Evolutionary conservation across 352 stramenopile species (phyloP).

Genomic region (Globisporangium yorkense): DNA sequence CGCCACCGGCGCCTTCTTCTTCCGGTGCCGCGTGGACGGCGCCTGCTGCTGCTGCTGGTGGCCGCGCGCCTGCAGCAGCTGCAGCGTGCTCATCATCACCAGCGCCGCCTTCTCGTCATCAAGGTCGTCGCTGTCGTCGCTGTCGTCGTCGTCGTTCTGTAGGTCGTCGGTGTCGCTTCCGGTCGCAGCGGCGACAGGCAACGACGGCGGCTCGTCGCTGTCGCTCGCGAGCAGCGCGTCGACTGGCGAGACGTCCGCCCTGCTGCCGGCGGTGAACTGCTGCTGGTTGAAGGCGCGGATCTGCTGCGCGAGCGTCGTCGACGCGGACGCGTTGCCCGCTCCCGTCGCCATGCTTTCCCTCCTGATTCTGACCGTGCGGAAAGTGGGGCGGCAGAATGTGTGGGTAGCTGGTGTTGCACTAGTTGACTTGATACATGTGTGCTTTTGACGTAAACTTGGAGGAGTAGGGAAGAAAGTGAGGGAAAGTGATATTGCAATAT

Average conservation of each 20-base stretch:
- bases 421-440: not conserved
- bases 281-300: conserved; percentile 12
- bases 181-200: not conserved
- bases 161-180: not conserved
- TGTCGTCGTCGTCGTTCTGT: not conserved
- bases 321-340: not conserved
- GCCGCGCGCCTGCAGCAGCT: conserved; percentile 10
- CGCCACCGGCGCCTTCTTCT: not conserved
- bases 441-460: not conserved
- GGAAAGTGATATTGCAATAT: too few relatives aligned
- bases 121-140: conserved; percentile 10
- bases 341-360: too few relatives aligned
- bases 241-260: not conserved
- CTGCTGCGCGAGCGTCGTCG: conserved; percentile 5
- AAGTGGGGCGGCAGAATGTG: not conserved
- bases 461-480: not conserved
- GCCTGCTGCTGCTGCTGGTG: not conserved
- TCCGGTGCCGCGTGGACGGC: not conserved
- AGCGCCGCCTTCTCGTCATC: conserved; percentile 9
- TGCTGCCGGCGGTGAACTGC: conserved; percentile 1
- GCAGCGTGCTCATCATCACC: conserved; percentile 14
- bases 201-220: conserved; percentile 1
- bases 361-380: not conserved
- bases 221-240: conserved; percentile 5
- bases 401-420: not conserved